Conservation (phyloP, 352 stramenopile species). For the Pythium periplocum region DNA sequence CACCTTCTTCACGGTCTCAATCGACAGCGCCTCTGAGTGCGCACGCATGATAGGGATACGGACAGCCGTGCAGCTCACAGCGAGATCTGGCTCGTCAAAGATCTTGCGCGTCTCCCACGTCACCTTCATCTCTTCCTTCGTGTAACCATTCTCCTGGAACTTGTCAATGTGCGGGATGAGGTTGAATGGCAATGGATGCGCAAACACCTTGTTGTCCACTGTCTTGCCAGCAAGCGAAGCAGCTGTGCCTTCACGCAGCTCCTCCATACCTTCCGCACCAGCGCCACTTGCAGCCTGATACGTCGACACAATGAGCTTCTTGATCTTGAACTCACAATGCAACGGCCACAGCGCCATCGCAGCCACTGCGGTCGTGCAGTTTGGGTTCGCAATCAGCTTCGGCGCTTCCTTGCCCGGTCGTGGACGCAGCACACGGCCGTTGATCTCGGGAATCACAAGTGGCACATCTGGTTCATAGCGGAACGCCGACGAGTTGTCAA, state of each 20-base stretch:
- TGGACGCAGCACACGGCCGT: slow-evolving; percentile 78
- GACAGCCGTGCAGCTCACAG: slow-evolving; percentile 92
- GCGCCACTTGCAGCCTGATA: slow-evolving; percentile 93
- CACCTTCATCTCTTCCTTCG: slow-evolving; percentile 99
- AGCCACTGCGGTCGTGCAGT: slow-evolving; percentile 98
- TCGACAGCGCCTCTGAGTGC: slow-evolving; percentile 95
- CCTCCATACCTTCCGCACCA: slow-evolving; percentile 92
- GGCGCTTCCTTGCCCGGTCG: slow-evolving; percentile 37
- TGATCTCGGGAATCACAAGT: slow-evolving; percentile 95
- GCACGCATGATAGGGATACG: slow-evolving; percentile 96
- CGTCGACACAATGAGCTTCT: slow-evolving; percentile 95
- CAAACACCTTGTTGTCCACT: slow-evolving; percentile 92
- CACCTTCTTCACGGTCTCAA: slow-evolving; percentile 91
- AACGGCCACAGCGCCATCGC: slow-evolving; percentile 96
- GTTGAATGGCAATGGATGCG: slow-evolving; percentile 97
- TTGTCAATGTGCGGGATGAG: slow-evolving; percentile 99
- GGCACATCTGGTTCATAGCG: slow-evolving; percentile 89
- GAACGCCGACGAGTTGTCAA: slow-evolving; percentile 98
- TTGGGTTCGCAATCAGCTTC: slow-evolving; percentile 98
- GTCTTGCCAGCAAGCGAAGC: slow-evolving; percentile 71
- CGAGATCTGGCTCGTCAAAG: slow-evolving; percentile 83
- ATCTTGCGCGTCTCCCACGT: slow-evolving; percentile 99
- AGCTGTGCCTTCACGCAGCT: slow-evolving; percentile 88
- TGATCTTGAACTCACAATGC: slow-evolving; percentile 95
- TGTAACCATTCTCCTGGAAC: slow-evolving; percentile 98